phyloP scores from a whole-genome alignment of 805 yeast genomes.

The Grigorovia transvaalensis region DNA sequence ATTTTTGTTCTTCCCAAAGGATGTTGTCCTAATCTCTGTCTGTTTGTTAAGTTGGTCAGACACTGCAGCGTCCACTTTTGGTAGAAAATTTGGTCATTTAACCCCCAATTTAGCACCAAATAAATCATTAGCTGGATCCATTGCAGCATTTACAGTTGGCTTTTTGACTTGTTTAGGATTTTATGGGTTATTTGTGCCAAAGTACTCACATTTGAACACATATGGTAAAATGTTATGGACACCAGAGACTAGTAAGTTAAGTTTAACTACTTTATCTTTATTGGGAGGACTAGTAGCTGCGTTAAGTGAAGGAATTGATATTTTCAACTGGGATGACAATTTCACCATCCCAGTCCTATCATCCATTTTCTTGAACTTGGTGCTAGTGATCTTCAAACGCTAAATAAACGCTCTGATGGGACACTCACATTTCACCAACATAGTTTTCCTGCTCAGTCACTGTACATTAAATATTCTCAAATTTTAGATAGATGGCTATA shows the following conservation, averaged over 20 bases:
- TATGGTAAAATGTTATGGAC: slow-evolving; percentile 59
- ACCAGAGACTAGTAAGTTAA: slow-evolving; percentile 46
- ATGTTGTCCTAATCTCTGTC: slow-evolving; percentile 65
- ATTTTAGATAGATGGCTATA: background rate
- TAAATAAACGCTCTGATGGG: background rate
- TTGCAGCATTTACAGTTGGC: slow-evolving; percentile 77
- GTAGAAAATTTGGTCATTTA: slow-evolving; percentile 73
- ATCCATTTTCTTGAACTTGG: slow-evolving; percentile 48
- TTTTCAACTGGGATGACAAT: slow-evolving; percentile 79
- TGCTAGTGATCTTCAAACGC: slow-evolving; percentile 29
- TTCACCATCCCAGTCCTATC: slow-evolving; percentile 88
- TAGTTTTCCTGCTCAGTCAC: background rate
- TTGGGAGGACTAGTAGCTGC: slow-evolving; percentile 77
- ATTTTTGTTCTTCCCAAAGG: slow-evolving; percentile 64
- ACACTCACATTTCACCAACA: background rate
- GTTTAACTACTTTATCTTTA: slow-evolving; percentile 42
- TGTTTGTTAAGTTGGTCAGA: slow-evolving; percentile 91
- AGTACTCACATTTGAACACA: slow-evolving; percentile 41
- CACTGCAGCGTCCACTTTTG: slow-evolving; percentile 91
- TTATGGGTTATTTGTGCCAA: slow-evolving; percentile 67
- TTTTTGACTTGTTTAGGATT: slow-evolving; percentile 50
- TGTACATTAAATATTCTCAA: background rate
- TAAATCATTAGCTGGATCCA: slow-evolving; percentile 83
- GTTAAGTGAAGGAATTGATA: slow-evolving; percentile 71
- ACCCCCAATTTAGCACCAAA: slow-evolving; percentile 67